Percentiles rank a stretch among this genome's conserved stretches.
These are phyloP conservation scores for Biscogniauxia sp. DNA, from an alignment of 2,329 filamentous ascomycete species.

Conservation along the genomic window DNA sequence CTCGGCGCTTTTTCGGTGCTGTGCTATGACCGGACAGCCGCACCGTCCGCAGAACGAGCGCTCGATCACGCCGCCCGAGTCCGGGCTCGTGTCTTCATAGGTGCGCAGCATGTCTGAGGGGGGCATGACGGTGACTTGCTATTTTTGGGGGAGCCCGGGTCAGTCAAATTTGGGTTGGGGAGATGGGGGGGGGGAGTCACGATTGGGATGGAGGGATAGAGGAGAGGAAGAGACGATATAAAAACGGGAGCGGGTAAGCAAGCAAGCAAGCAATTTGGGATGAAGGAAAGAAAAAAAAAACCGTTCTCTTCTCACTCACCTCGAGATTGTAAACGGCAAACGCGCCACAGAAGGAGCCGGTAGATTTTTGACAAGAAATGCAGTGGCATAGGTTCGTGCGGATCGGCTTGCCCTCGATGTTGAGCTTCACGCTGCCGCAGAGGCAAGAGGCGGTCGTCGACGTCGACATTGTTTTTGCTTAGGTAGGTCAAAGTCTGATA, in stretches of 20 bases:
- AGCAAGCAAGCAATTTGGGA: not conserved
- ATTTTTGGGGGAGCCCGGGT: too few species aligned
- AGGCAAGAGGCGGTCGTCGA: slow-evolving; percentile 24
- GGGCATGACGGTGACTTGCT: too few species aligned
- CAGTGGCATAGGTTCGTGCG: slow-evolving; percentile 27
- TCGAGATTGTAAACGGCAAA: slow-evolving; percentile 21
- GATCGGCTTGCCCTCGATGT: slow-evolving; percentile 17
- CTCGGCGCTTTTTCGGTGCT: not conserved
- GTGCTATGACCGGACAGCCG: slow-evolving; percentile 12
- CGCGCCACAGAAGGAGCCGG: slow-evolving; percentile 14
- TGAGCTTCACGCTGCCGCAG: slow-evolving; percentile 24
- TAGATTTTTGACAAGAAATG: slow-evolving; percentile 24
- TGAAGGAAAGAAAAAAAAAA: too few species aligned
- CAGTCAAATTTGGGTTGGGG: too few species aligned
- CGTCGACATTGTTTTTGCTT: not conserved
- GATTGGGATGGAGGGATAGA: not conserved
- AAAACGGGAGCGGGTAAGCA: too few species aligned
- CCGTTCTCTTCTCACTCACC: slow-evolving; percentile 7
- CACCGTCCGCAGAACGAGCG: slow-evolving; percentile 25
- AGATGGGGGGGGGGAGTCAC: not conserved
- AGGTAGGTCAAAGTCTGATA: not conserved
- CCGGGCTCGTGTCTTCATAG: slow-evolving; percentile 16
- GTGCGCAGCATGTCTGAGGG: slow-evolving; percentile 12
- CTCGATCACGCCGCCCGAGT: slow-evolving; percentile 17
- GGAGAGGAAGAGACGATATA: too few species aligned